Evolutionary conservation across 148 eudicot species (phyloP).

Genomic region (Beta vulgaris): DNA sequence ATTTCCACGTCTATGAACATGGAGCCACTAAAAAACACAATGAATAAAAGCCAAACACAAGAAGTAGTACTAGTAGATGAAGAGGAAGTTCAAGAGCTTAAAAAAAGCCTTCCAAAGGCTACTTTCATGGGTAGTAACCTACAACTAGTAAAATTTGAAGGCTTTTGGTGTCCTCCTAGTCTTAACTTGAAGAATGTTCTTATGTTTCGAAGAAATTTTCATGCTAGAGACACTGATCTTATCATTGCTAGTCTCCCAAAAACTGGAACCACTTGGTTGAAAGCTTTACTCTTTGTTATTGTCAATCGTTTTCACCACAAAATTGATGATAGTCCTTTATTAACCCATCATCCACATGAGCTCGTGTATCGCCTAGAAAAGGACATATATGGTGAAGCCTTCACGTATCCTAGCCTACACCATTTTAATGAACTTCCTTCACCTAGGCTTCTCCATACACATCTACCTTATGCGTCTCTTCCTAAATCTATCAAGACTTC

Average conservation of each 20-base stretch:
- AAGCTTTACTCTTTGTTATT: conserved; percentile 17
- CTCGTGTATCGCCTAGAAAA: conserved; percentile 14
- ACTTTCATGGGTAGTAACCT: neutral
- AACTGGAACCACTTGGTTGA: conserved; percentile 25
- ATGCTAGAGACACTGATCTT: conserved; percentile 18
- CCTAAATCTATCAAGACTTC: conserved; percentile 16
- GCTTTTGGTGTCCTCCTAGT: conserved; percentile 5
- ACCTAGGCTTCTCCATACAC: conserved; percentile 17
- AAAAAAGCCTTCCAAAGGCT: conserved; percentile 9
- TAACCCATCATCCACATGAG: conserved; percentile 13
- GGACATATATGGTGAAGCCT: neutral
- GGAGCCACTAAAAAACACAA: too few species aligned
- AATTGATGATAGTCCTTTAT: conserved; percentile 9
- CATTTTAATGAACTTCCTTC: conserved; percentile 17
- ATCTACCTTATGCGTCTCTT: conserved; percentile 20
- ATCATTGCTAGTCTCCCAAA: conserved; percentile 18
- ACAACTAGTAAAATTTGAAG: conserved; percentile 3
- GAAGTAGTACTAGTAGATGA: neutral
- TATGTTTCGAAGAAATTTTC: conserved; percentile 14
- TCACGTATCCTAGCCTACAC: neutral
- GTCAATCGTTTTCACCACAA: neutral
- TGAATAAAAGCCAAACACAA: neutral
- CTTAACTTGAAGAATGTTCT: neutral
- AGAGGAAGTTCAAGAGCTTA: conserved; percentile 1
- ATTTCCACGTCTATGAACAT: too few species aligned